Conservation (phyloP, 2,329 filamentous ascomycete species). For the Stagonosporopsis cucurbitacearum region DNA sequence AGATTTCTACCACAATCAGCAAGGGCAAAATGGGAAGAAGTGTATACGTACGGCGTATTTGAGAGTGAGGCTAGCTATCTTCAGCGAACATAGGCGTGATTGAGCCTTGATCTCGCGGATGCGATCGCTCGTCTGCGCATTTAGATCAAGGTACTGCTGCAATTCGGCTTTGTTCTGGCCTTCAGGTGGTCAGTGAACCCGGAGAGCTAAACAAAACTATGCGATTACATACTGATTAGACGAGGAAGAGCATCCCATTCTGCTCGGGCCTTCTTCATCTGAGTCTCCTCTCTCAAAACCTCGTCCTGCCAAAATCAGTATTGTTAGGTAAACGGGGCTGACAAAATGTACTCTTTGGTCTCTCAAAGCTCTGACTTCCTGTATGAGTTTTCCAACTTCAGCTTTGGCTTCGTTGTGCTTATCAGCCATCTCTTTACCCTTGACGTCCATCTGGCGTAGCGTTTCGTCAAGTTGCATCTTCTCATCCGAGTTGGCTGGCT, state of each 20-base stretch:
- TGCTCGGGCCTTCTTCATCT: slow-evolving; percentile 69
- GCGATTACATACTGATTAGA: slow-evolving; percentile 67
- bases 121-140: slow-evolving; percentile 53
- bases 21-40: not conserved
- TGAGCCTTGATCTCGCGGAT: slow-evolving; percentile 58
- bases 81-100: slow-evolving; percentile 48
- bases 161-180: slow-evolving; percentile 55
- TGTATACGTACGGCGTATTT: slow-evolving; percentile 59
- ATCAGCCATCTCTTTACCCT: slow-evolving; percentile 45
- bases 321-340: not conserved
- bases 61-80: slow-evolving; percentile 52
- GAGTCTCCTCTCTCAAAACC: slow-evolving; percentile 68
- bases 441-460: slow-evolving; percentile 52
- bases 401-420: slow-evolving; percentile 24
- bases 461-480: slow-evolving; percentile 67
- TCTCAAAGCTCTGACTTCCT: slow-evolving; percentile 3
- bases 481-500: slow-evolving; percentile 71
- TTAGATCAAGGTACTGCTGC: slow-evolving; percentile 27
- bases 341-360: slow-evolving; percentile 15
- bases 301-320: slow-evolving; percentile 23
- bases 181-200: slow-evolving; percentile 38
- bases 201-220: not conserved
- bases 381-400: slow-evolving; percentile 28
- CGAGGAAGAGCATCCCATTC: slow-evolving; percentile 71
- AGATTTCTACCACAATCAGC: slow-evolving; percentile 54